Conservation (phyloP, 139 green algal species). For the Tetradesmus obliquus region DNA sequence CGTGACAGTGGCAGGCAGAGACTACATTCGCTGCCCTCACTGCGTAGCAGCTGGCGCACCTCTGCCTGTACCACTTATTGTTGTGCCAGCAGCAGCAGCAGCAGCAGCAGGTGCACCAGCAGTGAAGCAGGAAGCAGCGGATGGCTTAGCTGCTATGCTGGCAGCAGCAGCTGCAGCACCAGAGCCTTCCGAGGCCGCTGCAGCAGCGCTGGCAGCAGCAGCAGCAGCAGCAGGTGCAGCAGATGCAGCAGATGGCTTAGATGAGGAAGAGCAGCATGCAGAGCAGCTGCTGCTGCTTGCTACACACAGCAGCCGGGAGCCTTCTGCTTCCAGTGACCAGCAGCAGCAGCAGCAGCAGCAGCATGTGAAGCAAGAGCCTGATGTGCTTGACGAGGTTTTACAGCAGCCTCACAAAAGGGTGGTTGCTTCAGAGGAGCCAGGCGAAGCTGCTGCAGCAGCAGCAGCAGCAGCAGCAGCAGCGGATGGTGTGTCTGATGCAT, state of each 20-base stretch:
- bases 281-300: neutral
- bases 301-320: neutral
- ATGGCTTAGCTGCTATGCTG: neutral
- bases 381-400: neutral
- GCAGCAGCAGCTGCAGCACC: neutral
- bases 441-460: neutral
- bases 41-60: neutral
- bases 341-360: neutral
- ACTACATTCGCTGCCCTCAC: constrained; percentile 14
- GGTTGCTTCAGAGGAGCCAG: neutral
- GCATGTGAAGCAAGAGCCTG: neutral
- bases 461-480: neutral
- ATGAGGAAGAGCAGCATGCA: neutral
- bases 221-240: neutral
- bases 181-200: neutral
- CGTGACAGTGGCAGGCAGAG: constrained; percentile 1
- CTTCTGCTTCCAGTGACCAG: neutral
- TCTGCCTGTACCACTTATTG: neutral
- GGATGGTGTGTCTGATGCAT: neutral
- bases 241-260: neutral
- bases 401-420: no score
- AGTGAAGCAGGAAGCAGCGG: neutral
- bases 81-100: neutral
- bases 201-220: neutral
- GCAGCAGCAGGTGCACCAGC: neutral